phyloP scores from a whole-genome alignment of 331 rosid species.

The Telfairia occidentalis region DNA sequence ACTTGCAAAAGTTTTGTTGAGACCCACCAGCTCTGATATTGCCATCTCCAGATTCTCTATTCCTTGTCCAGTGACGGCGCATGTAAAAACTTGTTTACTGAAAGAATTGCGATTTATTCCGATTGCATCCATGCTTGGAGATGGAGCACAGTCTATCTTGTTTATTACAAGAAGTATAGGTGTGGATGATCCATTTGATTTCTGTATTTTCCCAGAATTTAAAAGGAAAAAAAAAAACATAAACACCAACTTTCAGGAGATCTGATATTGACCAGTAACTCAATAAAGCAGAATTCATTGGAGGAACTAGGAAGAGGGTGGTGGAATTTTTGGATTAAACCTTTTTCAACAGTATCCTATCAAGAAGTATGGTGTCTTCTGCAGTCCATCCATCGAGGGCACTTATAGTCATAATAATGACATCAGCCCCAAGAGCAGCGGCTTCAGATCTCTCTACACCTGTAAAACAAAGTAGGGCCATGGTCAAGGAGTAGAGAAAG shows the following conservation, averaged over 20 bases:
- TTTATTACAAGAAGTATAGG: conserved; percentile 78
- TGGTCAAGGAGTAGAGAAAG: too few relatives aligned
- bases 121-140: conserved; percentile 31
- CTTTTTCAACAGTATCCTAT: conserved; percentile 65
- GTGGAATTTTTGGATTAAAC: conserved; percentile 19
- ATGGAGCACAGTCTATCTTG: conserved; percentile 59
- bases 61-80: conserved; percentile 89
- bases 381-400: conserved; percentile 86
- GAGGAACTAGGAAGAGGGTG: not conserved
- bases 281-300: not conserved
- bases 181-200: conserved; percentile 49
- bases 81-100: conserved; percentile 62
- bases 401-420: conserved; percentile 72
- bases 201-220: conserved; percentile 31
- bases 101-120: conserved; percentile 21
- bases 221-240: conserved; percentile 5
- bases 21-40: conserved; percentile 67
- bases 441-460: conserved; percentile 97
- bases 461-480: conserved; percentile 18
- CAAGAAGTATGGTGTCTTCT: conserved; percentile 67
- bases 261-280: not conserved
- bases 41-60: conserved; percentile 63
- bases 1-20: conserved; percentile 46
- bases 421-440: conserved; percentile 83
- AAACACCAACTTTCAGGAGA: not conserved